Evolutionary conservation across 2,329 filamentous ascomycete species (phyloP).

Genomic region (Sporothrix humicola): DNA sequence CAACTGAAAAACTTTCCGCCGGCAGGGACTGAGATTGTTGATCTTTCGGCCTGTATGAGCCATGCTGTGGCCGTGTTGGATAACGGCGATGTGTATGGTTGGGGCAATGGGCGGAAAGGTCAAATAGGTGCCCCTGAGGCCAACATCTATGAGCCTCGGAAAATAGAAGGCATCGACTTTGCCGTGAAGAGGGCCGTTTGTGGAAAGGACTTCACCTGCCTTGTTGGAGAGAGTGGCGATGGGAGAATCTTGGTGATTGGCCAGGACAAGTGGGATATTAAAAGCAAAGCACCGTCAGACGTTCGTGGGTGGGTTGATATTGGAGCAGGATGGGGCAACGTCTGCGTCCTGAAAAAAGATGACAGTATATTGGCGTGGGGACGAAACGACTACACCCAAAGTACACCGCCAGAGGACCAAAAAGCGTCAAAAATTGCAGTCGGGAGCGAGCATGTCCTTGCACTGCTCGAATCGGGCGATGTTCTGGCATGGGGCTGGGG

Average conservation of each 20-base stretch:
- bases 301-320: slow-evolving; percentile 69
- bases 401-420: slow-evolving; percentile 67
- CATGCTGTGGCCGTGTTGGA: slow-evolving; percentile 77
- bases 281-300: slow-evolving; percentile 59
- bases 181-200: slow-evolving; percentile 71
- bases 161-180: slow-evolving; percentile 65
- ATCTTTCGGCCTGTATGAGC: slow-evolving; percentile 74
- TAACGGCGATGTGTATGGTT: slow-evolving; percentile 81
- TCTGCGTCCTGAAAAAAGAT: slow-evolving; percentile 71
- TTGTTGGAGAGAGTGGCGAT: slow-evolving; percentile 62
- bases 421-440: slow-evolving; percentile 68
- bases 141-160: slow-evolving; percentile 64
- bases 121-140: slow-evolving; percentile 71
- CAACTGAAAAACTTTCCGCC: slow-evolving; percentile 69
- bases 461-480: slow-evolving; percentile 66
- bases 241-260: slow-evolving; percentile 73
- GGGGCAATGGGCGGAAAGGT: slow-evolving; percentile 86
- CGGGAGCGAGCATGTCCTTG: slow-evolving; percentile 90
- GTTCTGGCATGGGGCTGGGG: slow-evolving; percentile 95
- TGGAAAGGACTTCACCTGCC: slow-evolving; percentile 83
- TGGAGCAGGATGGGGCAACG: slow-evolving; percentile 79
- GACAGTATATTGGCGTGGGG: slow-evolving; percentile 76
- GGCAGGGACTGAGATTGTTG: slow-evolving; percentile 59
- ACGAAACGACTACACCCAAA: slow-evolving; percentile 81
- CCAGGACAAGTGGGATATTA: slow-evolving; percentile 73